Percentiles rank a stretch among this genome's conserved stretches.
phyloP scores from a whole-genome alignment of 2,329 filamentous ascomycete genomes.

The Sclerotinia trifoliorum region DNA sequence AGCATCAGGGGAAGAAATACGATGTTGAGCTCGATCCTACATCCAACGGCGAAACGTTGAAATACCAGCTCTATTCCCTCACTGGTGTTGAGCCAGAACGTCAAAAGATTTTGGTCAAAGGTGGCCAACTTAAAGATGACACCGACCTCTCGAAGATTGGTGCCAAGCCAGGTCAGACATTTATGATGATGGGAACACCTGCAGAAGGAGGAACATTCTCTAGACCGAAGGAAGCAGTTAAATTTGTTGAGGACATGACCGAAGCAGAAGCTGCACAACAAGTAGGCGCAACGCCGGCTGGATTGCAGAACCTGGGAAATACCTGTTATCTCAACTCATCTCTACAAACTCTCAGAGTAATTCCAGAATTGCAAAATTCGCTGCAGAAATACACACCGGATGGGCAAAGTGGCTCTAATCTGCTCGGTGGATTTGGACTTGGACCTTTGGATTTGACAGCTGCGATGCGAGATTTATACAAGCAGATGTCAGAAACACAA shows the following conservation, averaged over 20 bases:
- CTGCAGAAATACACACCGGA: conserved; percentile 61
- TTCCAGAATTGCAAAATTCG: conserved; percentile 86
- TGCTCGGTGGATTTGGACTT: conserved; percentile 49
- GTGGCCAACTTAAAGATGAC: conserved; percentile 93
- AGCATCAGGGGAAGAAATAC: conserved; percentile 93
- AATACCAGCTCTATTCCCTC: conserved; percentile 90
- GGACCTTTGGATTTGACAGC: conserved; percentile 64
- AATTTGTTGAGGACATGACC: conserved; percentile 96
- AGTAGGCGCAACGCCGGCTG: conserved; percentile 81
- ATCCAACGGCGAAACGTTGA: conserved; percentile 87
- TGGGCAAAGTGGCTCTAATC: conserved; percentile 32
- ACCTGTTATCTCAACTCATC: conserved; percentile 99
- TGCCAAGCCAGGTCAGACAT: conserved; percentile 79
- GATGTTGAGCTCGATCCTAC: conserved; percentile 86
- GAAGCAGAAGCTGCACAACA: conserved; percentile 84
- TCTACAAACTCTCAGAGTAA: conserved; percentile 81
- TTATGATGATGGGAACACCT: conserved; percentile 97
- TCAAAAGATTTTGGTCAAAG: conserved; percentile 94
- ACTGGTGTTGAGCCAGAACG: conserved; percentile 95
- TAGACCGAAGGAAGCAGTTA: conserved; percentile 76
- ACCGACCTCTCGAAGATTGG: conserved; percentile 79
- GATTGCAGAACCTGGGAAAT: conserved; percentile 89
- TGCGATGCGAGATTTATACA: conserved; percentile 79
- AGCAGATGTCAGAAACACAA: conserved; percentile 85
- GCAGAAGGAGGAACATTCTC: conserved; percentile 59